Conservation (phyloP, 1,284 basidiomycete species). For the Nidula niveotomentosa region DNA sequence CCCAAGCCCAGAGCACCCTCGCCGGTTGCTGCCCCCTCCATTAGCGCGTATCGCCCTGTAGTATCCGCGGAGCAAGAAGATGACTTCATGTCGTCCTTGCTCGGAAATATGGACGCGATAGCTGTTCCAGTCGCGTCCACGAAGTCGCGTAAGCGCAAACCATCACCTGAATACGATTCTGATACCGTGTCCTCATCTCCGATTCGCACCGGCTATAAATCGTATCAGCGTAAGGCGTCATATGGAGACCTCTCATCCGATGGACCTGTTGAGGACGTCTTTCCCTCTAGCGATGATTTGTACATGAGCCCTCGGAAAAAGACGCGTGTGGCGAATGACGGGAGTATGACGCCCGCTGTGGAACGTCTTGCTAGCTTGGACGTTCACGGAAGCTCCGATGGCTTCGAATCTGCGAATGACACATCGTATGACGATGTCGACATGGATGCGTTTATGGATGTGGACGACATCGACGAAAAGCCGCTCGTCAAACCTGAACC, state of each 20-base stretch:
- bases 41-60: slow-evolving; percentile 75
- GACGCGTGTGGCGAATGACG: slow-evolving; percentile 40
- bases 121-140: slow-evolving; percentile 28
- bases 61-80: slow-evolving; percentile 78
- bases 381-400: slow-evolving; percentile 49
- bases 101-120: slow-evolving; percentile 65
- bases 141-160: slow-evolving; percentile 70
- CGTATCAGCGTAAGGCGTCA: slow-evolving; percentile 22
- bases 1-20: slow-evolving; percentile 34
- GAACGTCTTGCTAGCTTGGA: slow-evolving; percentile 56
- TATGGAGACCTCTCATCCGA: slow-evolving; percentile 57
- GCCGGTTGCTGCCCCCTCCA: slow-evolving; percentile 57
- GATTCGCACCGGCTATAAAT: slow-evolving; percentile 17
- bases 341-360: slow-evolving; percentile 49
- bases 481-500: slow-evolving; percentile 24
- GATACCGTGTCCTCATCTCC: slow-evolving; percentile 37
- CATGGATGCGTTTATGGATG: slow-evolving; percentile 55
- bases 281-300: slow-evolving; percentile 55
- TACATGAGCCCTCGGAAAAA: slow-evolving; percentile 68
- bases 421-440: slow-evolving; percentile 55
- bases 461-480: slow-evolving; percentile 35
- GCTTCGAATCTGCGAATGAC: slow-evolving; percentile 36
- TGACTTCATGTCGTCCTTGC: slow-evolving; percentile 82
- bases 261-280: slow-evolving; percentile 44
- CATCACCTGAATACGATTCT: slow-evolving; percentile 51